Conservation (phyloP, 768 basidiomycete genomes). For the Tricholoma hemisulphureum region DNA sequence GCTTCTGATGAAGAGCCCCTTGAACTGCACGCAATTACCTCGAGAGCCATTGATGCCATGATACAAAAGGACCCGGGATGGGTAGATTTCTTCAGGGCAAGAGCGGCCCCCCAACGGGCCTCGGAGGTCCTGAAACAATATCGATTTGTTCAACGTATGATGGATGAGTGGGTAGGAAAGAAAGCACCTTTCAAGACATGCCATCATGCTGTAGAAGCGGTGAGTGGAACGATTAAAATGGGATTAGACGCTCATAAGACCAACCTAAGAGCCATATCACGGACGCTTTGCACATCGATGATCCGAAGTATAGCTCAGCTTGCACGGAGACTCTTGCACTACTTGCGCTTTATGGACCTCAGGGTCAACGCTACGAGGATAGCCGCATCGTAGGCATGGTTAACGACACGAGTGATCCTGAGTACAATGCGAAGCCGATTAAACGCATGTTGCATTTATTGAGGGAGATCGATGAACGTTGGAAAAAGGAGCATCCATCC, state of each 20-base stretch:
- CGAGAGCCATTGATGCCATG: conserved; percentile 40
- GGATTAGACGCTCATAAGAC: not conserved
- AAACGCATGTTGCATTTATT: conserved; percentile 50
- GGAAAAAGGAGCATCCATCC: conserved; percentile 32
- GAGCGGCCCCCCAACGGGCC: conserved; percentile 38
- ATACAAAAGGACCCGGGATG: conserved; percentile 47
- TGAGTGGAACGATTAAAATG: conserved; percentile 22
- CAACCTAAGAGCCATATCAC: conserved; percentile 50
- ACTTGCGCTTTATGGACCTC: conserved; percentile 54
- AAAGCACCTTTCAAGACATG: conserved; percentile 39
- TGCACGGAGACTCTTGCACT: conserved; percentile 53
- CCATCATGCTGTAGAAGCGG: conserved; percentile 43
- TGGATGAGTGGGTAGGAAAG: conserved; percentile 45
- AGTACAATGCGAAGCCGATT: conserved; percentile 44
- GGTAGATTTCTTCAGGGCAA: conserved; percentile 44
- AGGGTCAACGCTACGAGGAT: conserved; percentile 50
- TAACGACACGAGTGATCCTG: conserved; percentile 42
- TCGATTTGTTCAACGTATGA: conserved; percentile 47
- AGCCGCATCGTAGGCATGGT: conserved; percentile 49
- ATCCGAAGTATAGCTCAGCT: conserved; percentile 40
- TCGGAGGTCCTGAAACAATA: conserved; percentile 49
- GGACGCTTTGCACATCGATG: conserved; percentile 46
- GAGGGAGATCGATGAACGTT: conserved; percentile 46
- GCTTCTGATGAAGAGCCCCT: conserved; percentile 35
- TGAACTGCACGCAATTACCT: conserved; percentile 41